Evolutionary conservation across 768 basidiomycete genomes (phyloP), one percentile per base, ranked within the genome.

Genomic region (Agaricus subrufescens): DNA sequence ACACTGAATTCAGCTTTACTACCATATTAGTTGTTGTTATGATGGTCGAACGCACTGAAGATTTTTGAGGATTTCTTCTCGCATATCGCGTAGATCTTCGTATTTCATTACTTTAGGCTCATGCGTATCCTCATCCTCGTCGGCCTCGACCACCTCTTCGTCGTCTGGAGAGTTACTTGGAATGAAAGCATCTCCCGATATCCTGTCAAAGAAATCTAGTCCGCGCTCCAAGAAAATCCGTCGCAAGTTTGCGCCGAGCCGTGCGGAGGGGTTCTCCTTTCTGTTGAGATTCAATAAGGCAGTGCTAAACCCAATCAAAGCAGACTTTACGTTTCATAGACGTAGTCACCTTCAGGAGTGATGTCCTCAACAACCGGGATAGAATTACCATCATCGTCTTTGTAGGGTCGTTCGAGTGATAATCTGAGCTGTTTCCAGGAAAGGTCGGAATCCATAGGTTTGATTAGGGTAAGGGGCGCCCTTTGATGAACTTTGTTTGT

Each of bases 351-450:
- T 43, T 89, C 85, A 26, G 79, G 75, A 6, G 80, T 77, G 53
- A 94, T 88, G 63, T 94, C 90, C 27, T 79, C 70, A 29, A 93
- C 70, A 4, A 75, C 73, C 26, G 82, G 86, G 29, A 92, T 81
- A 8, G 65, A 75, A 45, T 80, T 73, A 7, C 87, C 89, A 38
- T 78, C 69, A 61, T 93, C 90, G 63, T 91, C 86, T 67, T 86
- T 91, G 73, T 91, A 91, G 0, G 88, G 89, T 39, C 83, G 75
- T 65, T 94, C 91, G 31, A 94, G 76, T 1, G 89, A 85, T 9
- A 92, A 71, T 58, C 71, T 85, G 38, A 85, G 72, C 59, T 77
- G 77, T 64, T 80, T 84, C 81, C 84, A 87, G 8, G 73, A 65
- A 10, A 75, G 75, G 50, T 74, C 67, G 31, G 58, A 50, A 2